phyloP scores from a whole-genome alignment of 257 asterid species.

The Plectranthus barbatus region DNA sequence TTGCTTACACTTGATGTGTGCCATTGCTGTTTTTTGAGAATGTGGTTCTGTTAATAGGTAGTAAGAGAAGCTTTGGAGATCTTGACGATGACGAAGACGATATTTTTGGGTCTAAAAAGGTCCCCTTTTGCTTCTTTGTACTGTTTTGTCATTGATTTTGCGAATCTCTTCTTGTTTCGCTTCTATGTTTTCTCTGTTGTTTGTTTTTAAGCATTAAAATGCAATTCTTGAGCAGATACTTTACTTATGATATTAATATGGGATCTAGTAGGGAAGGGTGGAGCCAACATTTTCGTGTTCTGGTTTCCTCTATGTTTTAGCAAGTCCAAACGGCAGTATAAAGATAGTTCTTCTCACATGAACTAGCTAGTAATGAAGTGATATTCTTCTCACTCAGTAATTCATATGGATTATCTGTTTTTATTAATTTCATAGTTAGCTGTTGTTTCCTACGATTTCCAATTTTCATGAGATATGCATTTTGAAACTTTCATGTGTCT shows the following conservation, averaged over 20 bases:
- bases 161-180: not conserved
- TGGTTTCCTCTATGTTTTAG: not conserved
- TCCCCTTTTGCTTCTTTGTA: not conserved
- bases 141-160: not conserved
- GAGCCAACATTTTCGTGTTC: not conserved
- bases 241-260: not conserved
- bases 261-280: not conserved
- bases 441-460: not conserved
- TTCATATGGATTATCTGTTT: not conserved
- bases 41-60: constrained; percentile 33
- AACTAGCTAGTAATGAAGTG: not conserved
- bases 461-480: not conserved
- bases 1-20: not conserved
- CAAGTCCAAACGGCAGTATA: not conserved
- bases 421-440: not conserved
- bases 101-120: constrained; percentile 89
- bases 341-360: not conserved
- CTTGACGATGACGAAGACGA: constrained; percentile 90
- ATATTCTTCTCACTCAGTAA: not conserved
- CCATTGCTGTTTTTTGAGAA: constrained; percentile 1
- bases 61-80: constrained; percentile 73
- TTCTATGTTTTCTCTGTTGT: not conserved
- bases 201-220: not conserved
- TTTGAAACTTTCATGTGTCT: not conserved
- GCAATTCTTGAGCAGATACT: not conserved